phyloP scores from a whole-genome alignment of 108 stramenopile species.

The Conticribra guillardii region DNA sequence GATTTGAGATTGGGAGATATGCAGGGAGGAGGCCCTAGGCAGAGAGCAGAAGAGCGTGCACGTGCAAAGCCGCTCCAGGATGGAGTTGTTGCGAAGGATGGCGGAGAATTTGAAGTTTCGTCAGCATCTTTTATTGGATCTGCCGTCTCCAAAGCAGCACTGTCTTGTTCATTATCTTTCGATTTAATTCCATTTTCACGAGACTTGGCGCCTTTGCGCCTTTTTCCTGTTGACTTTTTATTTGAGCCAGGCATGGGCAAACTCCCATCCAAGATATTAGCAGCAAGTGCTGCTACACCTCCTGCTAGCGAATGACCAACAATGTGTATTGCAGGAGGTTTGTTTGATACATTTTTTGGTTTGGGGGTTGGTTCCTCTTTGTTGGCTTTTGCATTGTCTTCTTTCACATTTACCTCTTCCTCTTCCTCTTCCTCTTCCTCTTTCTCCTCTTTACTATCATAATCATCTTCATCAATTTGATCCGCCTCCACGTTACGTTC shows the following conservation, averaged over 20 bases:
- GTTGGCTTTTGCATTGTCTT: neutral
- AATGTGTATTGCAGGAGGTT: conserved; percentile 70
- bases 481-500: neutral
- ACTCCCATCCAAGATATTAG: conserved; percentile 74
- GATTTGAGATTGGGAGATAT: conserved; percentile 72
- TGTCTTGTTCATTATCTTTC: neutral
- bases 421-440: too few relatives aligned
- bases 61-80: conserved; percentile 56
- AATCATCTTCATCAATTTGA: neutral
- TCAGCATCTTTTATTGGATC: neutral
- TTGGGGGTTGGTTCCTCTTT: conserved; percentile 40
- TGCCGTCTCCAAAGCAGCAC: neutral
- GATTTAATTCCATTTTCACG: neutral
- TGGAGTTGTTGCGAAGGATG: neutral
- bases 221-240: conserved; percentile 5
- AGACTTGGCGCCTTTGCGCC: conserved; percentile 4
- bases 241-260: conserved; percentile 58
- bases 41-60: conserved; percentile 68
- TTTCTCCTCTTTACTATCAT: neutral
- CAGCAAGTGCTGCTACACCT: conserved; percentile 73
- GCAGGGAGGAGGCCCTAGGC: conserved; percentile 80
- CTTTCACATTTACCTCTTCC: neutral
- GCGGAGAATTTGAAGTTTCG: neutral
- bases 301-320: conserved; percentile 82
- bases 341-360: conserved; percentile 25